Base-by-base conservation (phyloP, 2,329 filamentous ascomycete species). In the Botrytis paeoniae region DNA sequence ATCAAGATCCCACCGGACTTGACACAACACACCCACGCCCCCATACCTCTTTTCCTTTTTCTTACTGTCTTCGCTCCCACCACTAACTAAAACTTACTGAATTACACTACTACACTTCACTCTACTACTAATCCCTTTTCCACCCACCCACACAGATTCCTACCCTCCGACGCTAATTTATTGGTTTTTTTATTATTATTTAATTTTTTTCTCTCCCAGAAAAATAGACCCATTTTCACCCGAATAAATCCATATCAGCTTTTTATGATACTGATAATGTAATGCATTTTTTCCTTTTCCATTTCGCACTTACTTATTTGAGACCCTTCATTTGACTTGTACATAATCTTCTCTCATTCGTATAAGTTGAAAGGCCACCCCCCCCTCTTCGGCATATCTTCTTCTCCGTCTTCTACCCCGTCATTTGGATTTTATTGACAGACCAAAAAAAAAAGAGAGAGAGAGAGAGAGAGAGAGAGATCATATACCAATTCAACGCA, bases 351-450 rank as follows among this genome's bases (percentile, higher is more conserved):
- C 41, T 41, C 48, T 32, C n/a, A 16, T 57, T 71, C 74, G 73
- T 77, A 77, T 77, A 77, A 77, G 74, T 73, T 71, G 35, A 72
- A 66, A 54, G 45, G n/a, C n/a, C n/a, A 54, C 63, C 48, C 16
- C 35, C 71, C 71, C 70, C 75, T 75, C 74, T 74, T 76, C 76
- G 77, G 76, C 74, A 76, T 73, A 76, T 77, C 76, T 71, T 73
- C 72, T 75, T 62, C 73, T 77, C 77, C 76, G 74, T 72, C 73
- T 45, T 73, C 35, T 73, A 73, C 73, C 74, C 73, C 73, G 73
- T 73, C 73, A 74, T 74, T 73, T 69, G 48, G 72, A 72, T 74
- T 68, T 25, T 6, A n/a, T 51, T 51, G 45, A 25, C 45, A 25
- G 45, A 51, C 2, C 18, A 22, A 45, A 45, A 3, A 3, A 7